Percentiles rank a stretch among this genome's conserved stretches.
phyloP scores from a whole-genome alignment of 2,329 filamentous ascomycete species.

The Trichoderma asperellum region DNA sequence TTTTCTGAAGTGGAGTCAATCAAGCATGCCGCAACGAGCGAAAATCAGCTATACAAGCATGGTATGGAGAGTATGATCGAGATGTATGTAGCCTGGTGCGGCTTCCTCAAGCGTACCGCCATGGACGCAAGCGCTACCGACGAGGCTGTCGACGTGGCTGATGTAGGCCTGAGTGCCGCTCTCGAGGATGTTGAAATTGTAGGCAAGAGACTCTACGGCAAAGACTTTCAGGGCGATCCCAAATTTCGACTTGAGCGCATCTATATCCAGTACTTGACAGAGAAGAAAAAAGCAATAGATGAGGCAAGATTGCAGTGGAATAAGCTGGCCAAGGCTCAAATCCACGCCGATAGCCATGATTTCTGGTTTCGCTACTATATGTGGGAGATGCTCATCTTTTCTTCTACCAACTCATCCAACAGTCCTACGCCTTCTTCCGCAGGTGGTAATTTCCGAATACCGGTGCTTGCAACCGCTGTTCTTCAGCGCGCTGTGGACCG shows the following conservation, averaged over 20 bases:
- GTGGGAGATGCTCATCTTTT: conserved; percentile 79
- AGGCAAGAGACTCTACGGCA: conserved; percentile 73
- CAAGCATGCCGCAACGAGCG: conserved; percentile 89
- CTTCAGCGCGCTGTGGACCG: conserved; percentile 70
- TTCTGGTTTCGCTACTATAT: conserved; percentile 94
- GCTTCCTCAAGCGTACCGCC: conserved; percentile 84
- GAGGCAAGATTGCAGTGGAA: conserved; percentile 80
- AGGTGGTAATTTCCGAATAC: conserved; percentile 61
- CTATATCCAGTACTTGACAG: conserved; percentile 86
- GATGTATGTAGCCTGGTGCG: conserved; percentile 93
- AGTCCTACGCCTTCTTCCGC: conserved; percentile 54
- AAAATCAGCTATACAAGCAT: conserved; percentile 79
- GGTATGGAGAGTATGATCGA: conserved; percentile 88
- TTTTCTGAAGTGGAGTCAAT: conserved; percentile 85
- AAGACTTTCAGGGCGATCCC: conserved; percentile 80
- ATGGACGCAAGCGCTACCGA: conserved; percentile 74
- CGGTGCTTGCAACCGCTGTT: conserved; percentile 74
- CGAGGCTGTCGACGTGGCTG: conserved; percentile 85
- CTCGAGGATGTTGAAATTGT: conserved; percentile 84
- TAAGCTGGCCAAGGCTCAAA: conserved; percentile 64
- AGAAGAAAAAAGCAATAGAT: conserved; percentile 76
- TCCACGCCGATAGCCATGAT: conserved; percentile 77
- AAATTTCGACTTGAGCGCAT: conserved; percentile 88
- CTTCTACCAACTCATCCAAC: conserved; percentile 50
- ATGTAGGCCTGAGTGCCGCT: conserved; percentile 84